These are phyloP conservation scores for Tetratostichococcus sp. DNA, from an alignment of 139 green algal species.

Conservation along the genomic window DNA sequence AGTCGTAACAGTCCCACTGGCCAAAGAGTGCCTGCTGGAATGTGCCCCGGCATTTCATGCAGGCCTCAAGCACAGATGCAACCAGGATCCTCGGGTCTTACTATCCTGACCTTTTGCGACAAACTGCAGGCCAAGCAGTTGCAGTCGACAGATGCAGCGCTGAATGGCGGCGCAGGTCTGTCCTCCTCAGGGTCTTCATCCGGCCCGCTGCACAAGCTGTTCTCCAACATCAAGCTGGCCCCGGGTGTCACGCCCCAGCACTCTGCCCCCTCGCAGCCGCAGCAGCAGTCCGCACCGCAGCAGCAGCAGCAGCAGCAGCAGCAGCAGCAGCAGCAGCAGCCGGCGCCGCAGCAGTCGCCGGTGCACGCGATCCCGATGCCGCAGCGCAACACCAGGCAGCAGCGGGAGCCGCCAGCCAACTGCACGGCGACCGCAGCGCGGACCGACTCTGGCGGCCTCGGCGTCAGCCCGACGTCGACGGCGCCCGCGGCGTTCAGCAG, in stretches of 20 bases:
- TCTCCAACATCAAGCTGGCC: conserved; percentile 47
- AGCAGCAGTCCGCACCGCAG: background rate
- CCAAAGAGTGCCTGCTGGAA: too few relatives aligned
- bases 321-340: conserved; percentile 4
- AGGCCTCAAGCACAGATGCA: too few relatives aligned
- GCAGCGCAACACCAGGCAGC: background rate
- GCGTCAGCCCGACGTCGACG: too few relatives aligned
- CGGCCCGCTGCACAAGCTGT: conserved; percentile 22
- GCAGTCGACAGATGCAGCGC: background rate
- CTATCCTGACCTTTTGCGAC: too few relatives aligned
- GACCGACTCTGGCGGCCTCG: too few relatives aligned
- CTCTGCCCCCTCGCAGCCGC: conserved; percentile 3
- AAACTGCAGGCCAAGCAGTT: background rate
- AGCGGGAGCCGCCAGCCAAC: background rate
- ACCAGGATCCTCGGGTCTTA: too few relatives aligned
- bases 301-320: conserved; percentile 6
- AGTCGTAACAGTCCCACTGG: too few relatives aligned
- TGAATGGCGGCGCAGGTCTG: background rate
- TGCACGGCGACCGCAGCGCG: conserved; percentile 10
- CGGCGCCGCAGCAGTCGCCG: conserved; percentile 4
- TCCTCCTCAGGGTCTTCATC: too few relatives aligned
- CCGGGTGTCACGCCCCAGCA: conserved; percentile 10
- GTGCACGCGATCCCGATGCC: background rate
- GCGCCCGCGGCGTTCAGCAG: too few relatives aligned
- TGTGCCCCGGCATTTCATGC: too few relatives aligned